phyloP scores from a whole-genome alignment of 768 basidiomycete genomes.

The Lentinula lateritia region DNA sequence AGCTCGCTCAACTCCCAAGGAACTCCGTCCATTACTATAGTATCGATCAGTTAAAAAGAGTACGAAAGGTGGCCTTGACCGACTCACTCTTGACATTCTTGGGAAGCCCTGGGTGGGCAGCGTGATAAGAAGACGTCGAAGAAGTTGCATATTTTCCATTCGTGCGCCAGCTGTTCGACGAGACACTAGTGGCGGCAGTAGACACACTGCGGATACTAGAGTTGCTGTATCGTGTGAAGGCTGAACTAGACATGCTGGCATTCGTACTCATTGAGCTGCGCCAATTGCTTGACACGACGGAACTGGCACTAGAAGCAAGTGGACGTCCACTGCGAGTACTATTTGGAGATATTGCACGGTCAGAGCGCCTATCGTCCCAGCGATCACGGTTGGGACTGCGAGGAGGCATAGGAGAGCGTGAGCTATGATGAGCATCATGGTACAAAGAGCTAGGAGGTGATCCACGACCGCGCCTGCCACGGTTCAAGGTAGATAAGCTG shows the following conservation, averaged over 20 bases:
- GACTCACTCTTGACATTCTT: slow-evolving; percentile 82
- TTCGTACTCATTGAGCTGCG: slow-evolving; percentile 74
- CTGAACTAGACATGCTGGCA: slow-evolving; percentile 61
- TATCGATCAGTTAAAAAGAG: slow-evolving; percentile 8
- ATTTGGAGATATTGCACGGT: slow-evolving; percentile 52
- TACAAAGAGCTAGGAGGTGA: slow-evolving; percentile 12
- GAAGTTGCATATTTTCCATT: slow-evolving; percentile 22
- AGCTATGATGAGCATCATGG: slow-evolving; percentile 10
- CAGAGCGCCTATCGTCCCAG: slow-evolving; percentile 27
- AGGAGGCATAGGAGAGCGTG: slow-evolving; percentile 8
- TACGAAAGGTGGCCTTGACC: slow-evolving; percentile 2
- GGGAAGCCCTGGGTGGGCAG: slow-evolving; percentile 26
- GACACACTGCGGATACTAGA: slow-evolving; percentile 68
- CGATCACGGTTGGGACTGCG: slow-evolving; percentile 7
- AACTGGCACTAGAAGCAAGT: slow-evolving; percentile 54
- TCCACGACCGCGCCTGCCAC: slow-evolving; percentile 36
- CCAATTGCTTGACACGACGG: slow-evolving; percentile 68
- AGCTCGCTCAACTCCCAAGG: slow-evolving; percentile 71
- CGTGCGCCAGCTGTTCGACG: slow-evolving; percentile 70
- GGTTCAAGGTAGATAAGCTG: slow-evolving; percentile 38
- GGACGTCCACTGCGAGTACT: slow-evolving; percentile 50
- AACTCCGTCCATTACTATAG: slow-evolving; percentile 67
- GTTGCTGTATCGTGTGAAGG: slow-evolving; percentile 79
- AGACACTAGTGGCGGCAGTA: slow-evolving; percentile 77
- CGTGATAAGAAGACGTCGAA: slow-evolving; percentile 15